Conservation (phyloP, 2,329 filamentous ascomycete species). For the Neurospora sp. region DNA sequence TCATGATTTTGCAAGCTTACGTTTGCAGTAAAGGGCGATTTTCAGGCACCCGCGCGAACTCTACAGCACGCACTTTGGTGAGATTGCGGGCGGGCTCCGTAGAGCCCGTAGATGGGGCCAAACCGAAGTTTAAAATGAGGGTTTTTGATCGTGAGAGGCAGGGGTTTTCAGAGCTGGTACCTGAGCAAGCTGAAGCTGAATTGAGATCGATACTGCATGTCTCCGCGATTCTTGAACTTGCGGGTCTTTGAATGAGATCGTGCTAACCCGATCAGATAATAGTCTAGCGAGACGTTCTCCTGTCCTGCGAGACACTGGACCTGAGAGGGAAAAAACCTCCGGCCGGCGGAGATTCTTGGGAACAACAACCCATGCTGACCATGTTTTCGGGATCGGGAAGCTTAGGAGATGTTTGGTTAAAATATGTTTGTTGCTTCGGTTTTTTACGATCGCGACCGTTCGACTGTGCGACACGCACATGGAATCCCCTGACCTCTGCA, state of each 20-base stretch:
- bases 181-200: neutral
- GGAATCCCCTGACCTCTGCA: neutral
- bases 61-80: neutral
- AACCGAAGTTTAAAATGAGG: neutral
- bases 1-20: neutral
- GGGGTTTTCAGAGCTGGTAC: neutral
- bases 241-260: neutral
- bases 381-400: neutral
- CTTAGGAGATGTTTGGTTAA: neutral
- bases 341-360: neutral
- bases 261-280: neutral
- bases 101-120: neutral
- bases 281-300: neutral
- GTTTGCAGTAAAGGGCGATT: neutral
- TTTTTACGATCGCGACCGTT: neutral
- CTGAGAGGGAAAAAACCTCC: neutral
- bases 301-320: neutral
- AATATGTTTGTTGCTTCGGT: neutral
- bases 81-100: neutral
- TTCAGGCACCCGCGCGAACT: neutral
- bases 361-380: neutral
- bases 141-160: neutral
- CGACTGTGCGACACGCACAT: neutral
- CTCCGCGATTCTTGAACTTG: neutral
- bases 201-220: neutral